phyloP scores from a whole-genome alignment of 768 basidiomycete genomes.

The Kwoniella mangroviensis region DNA sequence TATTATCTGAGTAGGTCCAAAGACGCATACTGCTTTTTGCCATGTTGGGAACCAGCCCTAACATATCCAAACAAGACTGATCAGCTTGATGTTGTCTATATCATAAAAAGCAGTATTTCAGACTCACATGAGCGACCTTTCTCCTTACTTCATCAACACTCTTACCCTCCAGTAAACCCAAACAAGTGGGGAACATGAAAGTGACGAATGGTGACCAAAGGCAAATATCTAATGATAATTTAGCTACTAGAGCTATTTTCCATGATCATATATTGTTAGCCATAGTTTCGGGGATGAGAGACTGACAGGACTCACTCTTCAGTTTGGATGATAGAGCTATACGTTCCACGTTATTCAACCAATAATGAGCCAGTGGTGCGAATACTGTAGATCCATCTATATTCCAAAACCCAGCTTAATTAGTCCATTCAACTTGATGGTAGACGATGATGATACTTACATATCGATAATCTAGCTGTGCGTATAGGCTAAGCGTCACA shows the following conservation, averaged over 20 bases:
- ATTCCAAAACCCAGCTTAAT: neutral
- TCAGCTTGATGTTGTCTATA: neutral
- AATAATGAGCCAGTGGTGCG: constrained; percentile 53
- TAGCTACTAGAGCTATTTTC: constrained; percentile 32
- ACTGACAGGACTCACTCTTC: constrained; percentile 29
- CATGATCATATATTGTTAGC: neutral
- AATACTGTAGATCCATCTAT: constrained; percentile 51
- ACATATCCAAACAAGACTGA: neutral
- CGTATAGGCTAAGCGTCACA: constrained; percentile 31
- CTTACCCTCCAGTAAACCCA: constrained; percentile 52
- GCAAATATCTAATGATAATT: constrained; percentile 39
- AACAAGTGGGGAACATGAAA: constrained; percentile 44
- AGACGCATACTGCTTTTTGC: constrained; percentile 45
- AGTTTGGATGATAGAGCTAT: constrained; percentile 33
- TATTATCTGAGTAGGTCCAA: constrained; percentile 52
- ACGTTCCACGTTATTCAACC: constrained; percentile 43
- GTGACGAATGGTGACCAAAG: constrained; percentile 54
- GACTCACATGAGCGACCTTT: constrained; percentile 47
- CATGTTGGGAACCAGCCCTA: constrained; percentile 46
- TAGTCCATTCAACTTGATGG: constrained; percentile 3
- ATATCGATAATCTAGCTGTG: constrained; percentile 48
- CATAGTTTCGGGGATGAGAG: neutral
- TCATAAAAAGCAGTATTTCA: neutral
- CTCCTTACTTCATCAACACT: constrained; percentile 39
- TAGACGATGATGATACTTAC: constrained; percentile 24